A percentile compares a stretch with the other conserved stretches of the same genome.
These are phyloP conservation scores for Ophiostoma pallidulum DNA, from an alignment of 2,329 filamentous ascomycete genomes.

Conservation along the genomic window DNA sequence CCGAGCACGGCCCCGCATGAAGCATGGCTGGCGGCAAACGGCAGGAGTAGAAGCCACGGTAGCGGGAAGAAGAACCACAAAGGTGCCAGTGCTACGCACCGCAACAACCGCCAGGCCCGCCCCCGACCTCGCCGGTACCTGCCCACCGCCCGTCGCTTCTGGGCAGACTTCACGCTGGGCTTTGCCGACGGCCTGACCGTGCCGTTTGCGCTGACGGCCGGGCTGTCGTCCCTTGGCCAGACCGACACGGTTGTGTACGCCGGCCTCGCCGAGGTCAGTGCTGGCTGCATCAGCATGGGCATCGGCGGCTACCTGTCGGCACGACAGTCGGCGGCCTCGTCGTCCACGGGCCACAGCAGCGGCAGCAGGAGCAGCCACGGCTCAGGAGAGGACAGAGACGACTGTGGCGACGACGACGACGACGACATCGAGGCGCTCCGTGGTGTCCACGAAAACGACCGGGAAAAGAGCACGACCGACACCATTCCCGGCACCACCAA, in stretches of 20 bases:
- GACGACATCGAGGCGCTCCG: neutral
- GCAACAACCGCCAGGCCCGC: neutral
- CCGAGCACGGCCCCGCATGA: too few relatives aligned
- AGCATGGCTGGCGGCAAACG: too few relatives aligned
- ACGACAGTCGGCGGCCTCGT: conserved; percentile 16
- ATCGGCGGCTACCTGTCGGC: conserved; percentile 61
- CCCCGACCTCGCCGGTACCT: neutral
- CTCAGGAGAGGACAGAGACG: too few relatives aligned
- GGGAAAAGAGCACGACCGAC: conserved; percentile 22
- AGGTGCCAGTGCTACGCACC: too few relatives aligned
- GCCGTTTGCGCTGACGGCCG: conserved; percentile 64
- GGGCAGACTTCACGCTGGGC: conserved; percentile 61
- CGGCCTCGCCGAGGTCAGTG: conserved; percentile 60
- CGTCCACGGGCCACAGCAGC: too few relatives aligned
- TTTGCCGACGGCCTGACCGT: conserved; percentile 67
- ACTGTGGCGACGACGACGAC: conserved; percentile 16
- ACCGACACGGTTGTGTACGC: conserved; percentile 57
- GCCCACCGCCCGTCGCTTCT: conserved; percentile 30
- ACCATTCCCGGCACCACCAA: neutral
- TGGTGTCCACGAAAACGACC: neutral
- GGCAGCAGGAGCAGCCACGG: too few relatives aligned
- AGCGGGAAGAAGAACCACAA: too few relatives aligned
- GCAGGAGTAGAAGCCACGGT: too few relatives aligned
- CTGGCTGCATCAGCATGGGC: conserved; percentile 65
- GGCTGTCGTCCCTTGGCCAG: conserved; percentile 51